Evolutionary conservation across 805 yeast genomes (phyloP).

Genomic region (Pachysolen tannophilus): DNA sequence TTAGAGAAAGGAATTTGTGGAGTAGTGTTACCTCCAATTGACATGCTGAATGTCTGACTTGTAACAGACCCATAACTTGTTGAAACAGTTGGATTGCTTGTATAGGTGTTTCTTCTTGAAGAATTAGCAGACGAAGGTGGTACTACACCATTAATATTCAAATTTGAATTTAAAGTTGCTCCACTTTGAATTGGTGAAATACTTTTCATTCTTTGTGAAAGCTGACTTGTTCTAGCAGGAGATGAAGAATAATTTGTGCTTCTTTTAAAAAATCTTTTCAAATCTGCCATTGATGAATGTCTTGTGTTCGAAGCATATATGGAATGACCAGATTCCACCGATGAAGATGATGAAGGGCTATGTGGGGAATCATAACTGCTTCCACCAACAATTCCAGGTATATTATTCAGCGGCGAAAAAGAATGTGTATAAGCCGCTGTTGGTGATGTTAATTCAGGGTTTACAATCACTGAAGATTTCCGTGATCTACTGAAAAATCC

Average conservation of each 20-base stretch:
- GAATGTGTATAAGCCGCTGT: conserved; percentile 6
- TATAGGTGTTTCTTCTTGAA: conserved; percentile 27
- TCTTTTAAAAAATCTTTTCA: conserved; percentile 64
- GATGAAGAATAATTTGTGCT: conserved; percentile 18
- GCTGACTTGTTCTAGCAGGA: conserved; percentile 9
- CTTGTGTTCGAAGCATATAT: conserved; percentile 38
- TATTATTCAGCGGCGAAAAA: conserved; percentile 5
- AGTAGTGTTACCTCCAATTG: conserved; percentile 30
- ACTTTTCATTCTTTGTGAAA: conserved; percentile 7
- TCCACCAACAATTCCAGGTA: background rate
- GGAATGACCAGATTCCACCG: conserved; percentile 24
- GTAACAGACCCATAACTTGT: conserved; percentile 7
- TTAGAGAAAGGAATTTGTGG: conserved; percentile 59
- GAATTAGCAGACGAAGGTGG: conserved; percentile 7
- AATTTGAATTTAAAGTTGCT: conserved; percentile 1
- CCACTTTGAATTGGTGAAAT: conserved; percentile 5
- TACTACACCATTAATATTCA: conserved; percentile 8
- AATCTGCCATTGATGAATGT: conserved; percentile 74
- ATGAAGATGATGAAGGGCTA: conserved; percentile 22
- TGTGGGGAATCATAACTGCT: conserved; percentile 12
- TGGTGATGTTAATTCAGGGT: conserved; percentile 9
- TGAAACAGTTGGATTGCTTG: conserved; percentile 16
- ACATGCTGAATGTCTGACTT: conserved; percentile 11
- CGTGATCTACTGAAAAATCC: conserved; percentile 42
- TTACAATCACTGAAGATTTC: conserved; percentile 28